Evolutionary conservation across 2,329 filamentous ascomycete genomes (phyloP), one percentile per base, ranked within the genome.

Genomic region (Xylaria sp.): DNA sequence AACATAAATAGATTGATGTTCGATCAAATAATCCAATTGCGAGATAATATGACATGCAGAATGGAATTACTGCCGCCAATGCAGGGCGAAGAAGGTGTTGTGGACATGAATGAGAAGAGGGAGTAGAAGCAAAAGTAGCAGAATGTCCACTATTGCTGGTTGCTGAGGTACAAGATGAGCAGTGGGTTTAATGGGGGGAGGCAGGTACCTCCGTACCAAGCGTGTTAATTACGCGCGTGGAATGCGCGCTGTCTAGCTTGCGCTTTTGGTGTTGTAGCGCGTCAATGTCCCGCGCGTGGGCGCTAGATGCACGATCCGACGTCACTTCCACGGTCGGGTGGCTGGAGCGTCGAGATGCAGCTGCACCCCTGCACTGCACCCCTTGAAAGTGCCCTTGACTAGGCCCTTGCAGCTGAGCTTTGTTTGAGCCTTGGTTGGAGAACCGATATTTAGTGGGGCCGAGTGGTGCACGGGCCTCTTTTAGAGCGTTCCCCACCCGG

Each of bases 141-240:
- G 68, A 71, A 68, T 56, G 61, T 50, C 57, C 62, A 64, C 69
- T 70, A 68, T 20, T 65, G 68, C 25, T 67, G 66, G 68, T 71
- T 71, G 65, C 70, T 66, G 66, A 73, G 69, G 72, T 76, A 77
- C 75, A 74, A 74, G 70, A 65, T 65, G 62, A 63, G 68, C 62
- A 61, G 63, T 68, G 55, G 72, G 67, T 63, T 71, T 76, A 70
- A 71, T 74, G 69, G 72, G 75, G 69, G 68, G 66, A 70, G 50
- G 44, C 48, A 76, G 69, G 76, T 77, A 77, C 74, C 69, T 44
- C 51, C 8, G 62, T 60, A 51, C 69, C 63, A 71, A 72, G 51
- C 74, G 75, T 73, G 74, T 72, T 71, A 74, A 56, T 52, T 56
- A 63, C 70, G 65, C 68, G 70, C 70, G 74, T 71, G 71, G 68